Evolutionary conservation across 352 stramenopile genomes (phyloP).

Genomic region (Pythium volutum): DNA sequence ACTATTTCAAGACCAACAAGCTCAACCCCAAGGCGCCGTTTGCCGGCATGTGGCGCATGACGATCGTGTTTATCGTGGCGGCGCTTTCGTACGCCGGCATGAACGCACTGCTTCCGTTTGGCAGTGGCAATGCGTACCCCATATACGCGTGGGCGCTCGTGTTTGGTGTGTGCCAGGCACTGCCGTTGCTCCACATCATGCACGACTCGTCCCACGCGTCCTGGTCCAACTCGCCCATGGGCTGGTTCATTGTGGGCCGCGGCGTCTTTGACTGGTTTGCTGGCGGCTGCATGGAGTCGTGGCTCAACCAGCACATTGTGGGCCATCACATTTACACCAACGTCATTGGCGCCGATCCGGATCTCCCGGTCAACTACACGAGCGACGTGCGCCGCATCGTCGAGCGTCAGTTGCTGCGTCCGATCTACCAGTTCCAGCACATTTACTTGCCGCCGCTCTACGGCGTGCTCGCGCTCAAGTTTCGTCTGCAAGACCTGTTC

Average conservation of each 20-base stretch:
- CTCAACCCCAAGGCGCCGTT: slow-evolving; percentile 82
- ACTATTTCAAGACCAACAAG: slow-evolving; percentile 91
- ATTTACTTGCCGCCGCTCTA: slow-evolving; percentile 94
- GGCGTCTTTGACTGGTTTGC: slow-evolving; percentile 90
- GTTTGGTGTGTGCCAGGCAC: slow-evolving; percentile 89
- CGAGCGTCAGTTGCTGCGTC: slow-evolving; percentile 78
- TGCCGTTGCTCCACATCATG: slow-evolving; percentile 91
- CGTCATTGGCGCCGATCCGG: slow-evolving; percentile 90
- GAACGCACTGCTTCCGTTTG: slow-evolving; percentile 48
- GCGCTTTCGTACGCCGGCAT: slow-evolving; percentile 73
- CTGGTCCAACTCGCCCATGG: slow-evolving; percentile 72
- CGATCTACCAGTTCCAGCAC: slow-evolving; percentile 91
- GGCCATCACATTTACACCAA: slow-evolving; percentile 97
- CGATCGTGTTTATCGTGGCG: slow-evolving; percentile 66
- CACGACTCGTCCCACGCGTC: slow-evolving; percentile 91
- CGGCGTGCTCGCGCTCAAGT: slow-evolving; percentile 92
- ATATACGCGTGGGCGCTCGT: slow-evolving; percentile 74
- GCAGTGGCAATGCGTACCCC: slow-evolving; percentile 42
- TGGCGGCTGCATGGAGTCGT: slow-evolving; percentile 90
- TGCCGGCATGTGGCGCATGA: slow-evolving; percentile 86
- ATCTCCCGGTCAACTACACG: slow-evolving; percentile 88
- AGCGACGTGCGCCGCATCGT: slow-evolving; percentile 86
- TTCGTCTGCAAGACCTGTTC: slow-evolving; percentile 90
- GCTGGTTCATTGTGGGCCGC: slow-evolving; percentile 75
- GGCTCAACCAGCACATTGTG: slow-evolving; percentile 95